Percentiles rank a stretch among this genome's conserved stretches.
Conservation (phyloP, 768 basidiomycete species). For the Amanita rimosa region DNA sequence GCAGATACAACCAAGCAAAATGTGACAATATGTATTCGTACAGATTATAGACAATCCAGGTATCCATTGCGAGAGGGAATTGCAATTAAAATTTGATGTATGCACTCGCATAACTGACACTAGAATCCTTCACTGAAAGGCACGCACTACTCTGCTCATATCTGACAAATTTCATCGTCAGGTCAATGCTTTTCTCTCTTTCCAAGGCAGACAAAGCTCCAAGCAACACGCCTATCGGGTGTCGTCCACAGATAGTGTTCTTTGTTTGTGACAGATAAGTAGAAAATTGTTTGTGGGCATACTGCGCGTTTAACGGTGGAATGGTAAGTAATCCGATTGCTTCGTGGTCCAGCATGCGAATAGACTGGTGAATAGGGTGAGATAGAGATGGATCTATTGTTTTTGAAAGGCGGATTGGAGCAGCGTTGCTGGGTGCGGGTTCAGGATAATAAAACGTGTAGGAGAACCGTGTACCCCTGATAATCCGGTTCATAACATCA, state of each 20-base stretch:
- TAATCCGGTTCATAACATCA: not conserved
- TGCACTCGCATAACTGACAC: slow-evolving; percentile 95
- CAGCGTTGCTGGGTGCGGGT: slow-evolving; percentile 31
- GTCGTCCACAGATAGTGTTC: slow-evolving; percentile 96
- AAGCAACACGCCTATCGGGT: slow-evolving; percentile 89
- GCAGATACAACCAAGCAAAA: slow-evolving; percentile 29
- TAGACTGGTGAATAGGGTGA: slow-evolving; percentile 75
- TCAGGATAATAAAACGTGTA: slow-evolving; percentile 84
- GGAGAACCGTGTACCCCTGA: slow-evolving; percentile 74
- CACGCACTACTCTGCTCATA: slow-evolving; percentile 92
- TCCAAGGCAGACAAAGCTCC: slow-evolving; percentile 60
- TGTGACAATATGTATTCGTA: slow-evolving; percentile 14
- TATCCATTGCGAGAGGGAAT: slow-evolving; percentile 1
- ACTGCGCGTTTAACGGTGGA: slow-evolving; percentile 36
- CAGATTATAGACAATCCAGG: not conserved
- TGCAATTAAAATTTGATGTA: slow-evolving; percentile 49
- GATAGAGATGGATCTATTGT: slow-evolving; percentile 24
- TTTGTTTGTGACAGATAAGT: slow-evolving; percentile 61
- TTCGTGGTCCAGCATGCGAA: slow-evolving; percentile 75
- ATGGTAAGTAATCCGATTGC: slow-evolving; percentile 67
- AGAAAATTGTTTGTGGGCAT: slow-evolving; percentile 52
- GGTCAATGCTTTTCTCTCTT: slow-evolving; percentile 20
- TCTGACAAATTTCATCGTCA: slow-evolving; percentile 67
- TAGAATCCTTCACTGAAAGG: slow-evolving; percentile 57
- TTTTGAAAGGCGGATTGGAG: slow-evolving; percentile 41